Conservation (phyloP, 2,329 filamentous ascomycete species). For the Delphinella strobiligena region DNA sequence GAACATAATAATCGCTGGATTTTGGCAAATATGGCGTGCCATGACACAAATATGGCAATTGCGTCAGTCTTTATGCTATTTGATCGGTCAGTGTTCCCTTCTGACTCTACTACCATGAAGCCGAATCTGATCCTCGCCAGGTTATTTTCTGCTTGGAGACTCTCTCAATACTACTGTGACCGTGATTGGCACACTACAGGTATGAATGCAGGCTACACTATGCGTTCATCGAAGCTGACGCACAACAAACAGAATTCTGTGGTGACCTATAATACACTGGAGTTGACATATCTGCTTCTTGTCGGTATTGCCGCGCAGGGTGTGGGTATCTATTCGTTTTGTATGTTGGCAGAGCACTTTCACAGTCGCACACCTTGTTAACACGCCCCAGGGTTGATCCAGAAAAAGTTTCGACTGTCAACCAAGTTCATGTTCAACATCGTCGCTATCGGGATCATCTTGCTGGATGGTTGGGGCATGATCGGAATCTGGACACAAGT, state of each 20-base stretch:
- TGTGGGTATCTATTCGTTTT: constrained; percentile 50
- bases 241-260: constrained; percentile 55
- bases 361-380: background rate
- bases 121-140: constrained; percentile 16
- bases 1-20: constrained; percentile 45
- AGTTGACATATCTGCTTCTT: constrained; percentile 53
- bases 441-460: constrained; percentile 48
- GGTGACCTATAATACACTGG: constrained; percentile 52
- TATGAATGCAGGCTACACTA: too few relatives aligned
- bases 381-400: constrained; percentile 27
- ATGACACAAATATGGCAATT: constrained; percentile 49
- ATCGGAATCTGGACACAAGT: constrained; percentile 43
- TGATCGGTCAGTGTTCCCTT: constrained; percentile 31
- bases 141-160: constrained; percentile 58
- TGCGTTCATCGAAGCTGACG: too few relatives aligned
- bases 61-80: constrained; percentile 53
- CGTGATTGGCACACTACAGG: constrained; percentile 52
- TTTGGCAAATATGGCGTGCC: constrained; percentile 51
- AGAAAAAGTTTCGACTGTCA: constrained; percentile 45
- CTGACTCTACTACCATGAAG: too few relatives aligned
- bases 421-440: constrained; percentile 60
- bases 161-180: constrained; percentile 59
- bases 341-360: constrained; percentile 22
- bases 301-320: constrained; percentile 54
- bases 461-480: constrained; percentile 50